Percentiles rank a stretch among this genome's conserved stretches.
Evolutionary conservation across 1,139 yeast genomes (phyloP).

Genomic region (Magnusiomyces magnusii): DNA sequence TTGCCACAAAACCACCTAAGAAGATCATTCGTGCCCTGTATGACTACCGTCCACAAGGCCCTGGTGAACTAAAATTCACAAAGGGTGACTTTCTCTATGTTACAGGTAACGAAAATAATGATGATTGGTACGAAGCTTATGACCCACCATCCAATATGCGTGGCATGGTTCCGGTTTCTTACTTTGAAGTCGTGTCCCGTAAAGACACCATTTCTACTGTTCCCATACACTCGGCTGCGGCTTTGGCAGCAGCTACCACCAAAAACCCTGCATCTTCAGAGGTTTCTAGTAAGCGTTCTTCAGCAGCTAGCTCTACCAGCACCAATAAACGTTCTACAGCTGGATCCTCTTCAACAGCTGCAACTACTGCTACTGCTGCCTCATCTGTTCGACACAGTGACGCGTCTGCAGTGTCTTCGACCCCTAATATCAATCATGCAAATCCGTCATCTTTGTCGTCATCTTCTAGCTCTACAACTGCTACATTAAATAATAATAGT

Average conservation of each 20-base stretch:
- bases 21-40: constrained; percentile 79
- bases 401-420: not conserved
- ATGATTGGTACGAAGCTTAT: constrained; percentile 82
- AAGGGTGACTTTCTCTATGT: constrained; percentile 91
- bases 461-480: not conserved
- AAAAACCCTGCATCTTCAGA: not conserved
- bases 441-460: not conserved
- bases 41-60: constrained; percentile 70
- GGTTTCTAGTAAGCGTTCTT: not conserved
- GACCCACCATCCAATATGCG: constrained; percentile 71
- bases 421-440: not conserved
- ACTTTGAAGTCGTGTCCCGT: constrained; percentile 73
- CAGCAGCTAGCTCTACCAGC: not conserved
- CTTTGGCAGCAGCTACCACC: constrained; percentile 7
- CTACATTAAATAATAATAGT: constrained; percentile 3
- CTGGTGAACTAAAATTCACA: constrained; percentile 69
- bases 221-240: constrained; percentile 22
- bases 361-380: not conserved
- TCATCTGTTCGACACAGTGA: not conserved
- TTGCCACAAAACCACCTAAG: constrained; percentile 46
- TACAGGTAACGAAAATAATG: constrained; percentile 49
- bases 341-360: not conserved
- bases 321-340: not conserved
- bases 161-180: constrained; percentile 83
- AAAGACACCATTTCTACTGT: constrained; percentile 39